Evolutionary conservation across 1,284 basidiomycete genomes (phyloP).

Genomic region (Microstroma glucosiphilum): DNA sequence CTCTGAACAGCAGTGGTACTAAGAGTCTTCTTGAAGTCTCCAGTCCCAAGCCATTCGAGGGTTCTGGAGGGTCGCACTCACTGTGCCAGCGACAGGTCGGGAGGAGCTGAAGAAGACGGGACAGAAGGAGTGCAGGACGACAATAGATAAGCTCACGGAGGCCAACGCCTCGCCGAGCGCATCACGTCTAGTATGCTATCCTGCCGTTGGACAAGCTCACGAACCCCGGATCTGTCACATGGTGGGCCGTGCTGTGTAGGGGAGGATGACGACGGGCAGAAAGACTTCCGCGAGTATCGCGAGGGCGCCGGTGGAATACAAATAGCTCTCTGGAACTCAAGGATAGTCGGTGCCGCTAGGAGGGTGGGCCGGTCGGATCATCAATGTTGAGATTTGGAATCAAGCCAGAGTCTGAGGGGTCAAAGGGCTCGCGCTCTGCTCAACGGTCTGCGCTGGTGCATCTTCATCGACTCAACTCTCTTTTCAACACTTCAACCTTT

Average conservation of each 20-base stretch:
- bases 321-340: not conserved
- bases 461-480: too few species aligned
- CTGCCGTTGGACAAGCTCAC: not conserved
- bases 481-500: too few species aligned
- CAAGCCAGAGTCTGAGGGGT: too few species aligned
- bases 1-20: conserved; percentile 3
- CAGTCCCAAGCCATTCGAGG: not conserved
- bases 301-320: conserved; percentile 15
- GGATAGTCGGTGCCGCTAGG: too few species aligned
- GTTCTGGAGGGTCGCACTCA: too few species aligned
- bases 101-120: not conserved
- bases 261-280: not conserved
- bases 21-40: not conserved
- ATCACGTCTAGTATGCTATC: not conserved
- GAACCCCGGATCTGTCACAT: not conserved
- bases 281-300: conserved; percentile 18
- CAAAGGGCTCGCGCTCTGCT: too few species aligned
- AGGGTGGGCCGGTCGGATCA: too few species aligned
- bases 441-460: too few species aligned
- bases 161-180: not conserved
- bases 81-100: not conserved
- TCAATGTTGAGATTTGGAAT: too few species aligned
- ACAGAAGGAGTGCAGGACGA: not conserved
- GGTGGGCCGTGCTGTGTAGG: not conserved
- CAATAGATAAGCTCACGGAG: not conserved